Evolutionary conservation across 75 land plant species (phyloP), one percentile per base, ranked within the genome.

Genomic region (Ceratopteris richardii): DNA sequence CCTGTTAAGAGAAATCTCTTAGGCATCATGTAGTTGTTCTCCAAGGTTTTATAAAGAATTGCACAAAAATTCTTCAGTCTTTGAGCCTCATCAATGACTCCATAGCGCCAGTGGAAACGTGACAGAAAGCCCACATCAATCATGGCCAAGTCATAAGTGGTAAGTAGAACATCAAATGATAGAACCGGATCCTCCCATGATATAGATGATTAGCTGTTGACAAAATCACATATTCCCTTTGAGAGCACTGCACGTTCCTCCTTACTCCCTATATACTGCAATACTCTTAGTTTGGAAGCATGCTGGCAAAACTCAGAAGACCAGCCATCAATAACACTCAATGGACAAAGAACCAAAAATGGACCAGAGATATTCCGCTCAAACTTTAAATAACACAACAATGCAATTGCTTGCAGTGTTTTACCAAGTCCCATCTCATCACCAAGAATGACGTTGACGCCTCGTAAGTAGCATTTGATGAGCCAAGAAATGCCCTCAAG

Each of bases 381-480:
- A 23, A 57, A 43, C 58, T 90, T 90, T 62, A 90, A 62, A 61
- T 87, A 83, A 41, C 80, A 76, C 65, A 90, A 51, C 30, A 90
- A 73, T 56, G 82, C 58, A 23, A 87, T 71, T 18, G 96, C 86
- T 58, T 90, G 96, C 62, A 90, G 68, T 27, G 96, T 90, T 55
- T 90, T 90, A 25, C 96, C 96, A 27, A 90, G 73, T 36, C 96
- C 96, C 96, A 90, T 90, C 96, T 90, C n/a, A n/a, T n/a, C n/a
- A 40, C 94, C 94, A 12, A 88, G 80, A 44, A 88, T 56, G 58
- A 90, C 96, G 51, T 90, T 90, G 79, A 90, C 84, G 20, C 96
- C 96, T 41, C 66, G 62, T 14, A 41, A 7, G 65, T 76, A 90
- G 52, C 84, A 57, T 26, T 78, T 69, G 3, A 90, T 71, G 52